Evolutionary conservation across 1,284 basidiomycete species (phyloP), one percentile per base, ranked within the genome.

Genomic region (Puccinia polysora): DNA sequence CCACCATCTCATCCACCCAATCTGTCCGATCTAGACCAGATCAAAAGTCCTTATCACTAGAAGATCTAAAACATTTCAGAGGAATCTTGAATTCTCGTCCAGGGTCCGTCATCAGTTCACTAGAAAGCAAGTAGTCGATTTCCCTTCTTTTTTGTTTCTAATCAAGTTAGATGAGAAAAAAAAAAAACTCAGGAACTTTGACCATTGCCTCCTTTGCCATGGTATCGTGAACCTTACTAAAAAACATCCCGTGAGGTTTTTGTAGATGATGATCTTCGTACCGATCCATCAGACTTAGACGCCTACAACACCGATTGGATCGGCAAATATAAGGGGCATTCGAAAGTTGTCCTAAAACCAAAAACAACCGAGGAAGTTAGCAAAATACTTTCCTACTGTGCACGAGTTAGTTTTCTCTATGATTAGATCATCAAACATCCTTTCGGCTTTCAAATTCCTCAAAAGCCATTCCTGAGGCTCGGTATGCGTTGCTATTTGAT

Each of bases 341-440:
- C 65, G 4, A 38, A 64, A 20, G 45, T 74, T 0, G 58, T 74
- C 1, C 45, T 71, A 7, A 60, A 64, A 40, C 73, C 73, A 2
- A 70, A 59, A 34, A 59, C 40, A 14, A 59, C 67, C 4, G 40
- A 70, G 25, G 55, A 70, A 60, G 38, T 70, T 25, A 60, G 55
- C 38, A 28, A 49, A 49, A 32, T 70, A 36, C 18, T 70, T n/a
- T 53, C 55, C 20, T 60, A 70, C 52, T 70, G 67, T 52, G 55
- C 50, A 15, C 45, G 60, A 45, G 67, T 70, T 14, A 15, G 20
- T 87, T 83, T 96, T 92, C n/a, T n/a, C n/a, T n/a, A n/a, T n/a
- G n/a, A n/a, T n/a, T n/a, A n/a, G n/a, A n/a, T n/a, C n/a, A n/a
- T n/a, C n/a, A n/a, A n/a, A n/a, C n/a, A n/a, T n/a, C n/a, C n/a